A percentile compares a stretch with the other conserved stretches of the same genome.
phyloP scores from a whole-genome alignment of 345 rosid species.

The Moricandia moricandioides region DNA sequence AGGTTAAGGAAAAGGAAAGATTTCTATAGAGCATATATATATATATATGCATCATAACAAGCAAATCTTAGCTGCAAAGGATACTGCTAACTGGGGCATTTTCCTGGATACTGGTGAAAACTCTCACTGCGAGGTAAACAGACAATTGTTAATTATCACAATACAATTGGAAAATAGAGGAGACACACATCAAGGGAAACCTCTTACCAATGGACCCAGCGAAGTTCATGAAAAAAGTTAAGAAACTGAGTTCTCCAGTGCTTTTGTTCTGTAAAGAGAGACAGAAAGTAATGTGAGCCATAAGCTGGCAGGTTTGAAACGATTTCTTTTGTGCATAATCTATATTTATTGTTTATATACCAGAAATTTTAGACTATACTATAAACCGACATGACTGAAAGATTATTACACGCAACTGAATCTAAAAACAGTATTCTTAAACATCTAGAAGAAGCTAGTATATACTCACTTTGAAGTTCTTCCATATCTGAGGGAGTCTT shows the following conservation, averaged over 20 bases:
- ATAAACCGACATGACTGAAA: neutral
- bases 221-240: slow-evolving; percentile 77
- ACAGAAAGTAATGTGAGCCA: neutral
- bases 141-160: neutral
- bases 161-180: neutral
- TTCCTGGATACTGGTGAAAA: slow-evolving; percentile 92
- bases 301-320: neutral
- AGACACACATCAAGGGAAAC: neutral
- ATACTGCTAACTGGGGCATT: slow-evolving; percentile 86
- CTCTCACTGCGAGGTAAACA: slow-evolving; percentile 59
- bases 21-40: neutral
- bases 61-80: slow-evolving; percentile 35
- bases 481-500: slow-evolving; percentile 93
- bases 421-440: neutral
- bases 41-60: neutral
- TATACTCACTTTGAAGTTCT: slow-evolving; percentile 69
- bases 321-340: neutral
- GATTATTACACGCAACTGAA: neutral
- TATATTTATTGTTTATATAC: neutral
- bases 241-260: slow-evolving; percentile 91
- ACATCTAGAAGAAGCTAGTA: neutral
- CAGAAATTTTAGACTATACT: neutral
- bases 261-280: slow-evolving; percentile 62
- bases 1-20: slow-evolving; percentile 40
- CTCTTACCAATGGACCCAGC: slow-evolving; percentile 74